Conservation (phyloP, 768 basidiomycete species). For the Phlebiopsis flavidoalba region DNA sequence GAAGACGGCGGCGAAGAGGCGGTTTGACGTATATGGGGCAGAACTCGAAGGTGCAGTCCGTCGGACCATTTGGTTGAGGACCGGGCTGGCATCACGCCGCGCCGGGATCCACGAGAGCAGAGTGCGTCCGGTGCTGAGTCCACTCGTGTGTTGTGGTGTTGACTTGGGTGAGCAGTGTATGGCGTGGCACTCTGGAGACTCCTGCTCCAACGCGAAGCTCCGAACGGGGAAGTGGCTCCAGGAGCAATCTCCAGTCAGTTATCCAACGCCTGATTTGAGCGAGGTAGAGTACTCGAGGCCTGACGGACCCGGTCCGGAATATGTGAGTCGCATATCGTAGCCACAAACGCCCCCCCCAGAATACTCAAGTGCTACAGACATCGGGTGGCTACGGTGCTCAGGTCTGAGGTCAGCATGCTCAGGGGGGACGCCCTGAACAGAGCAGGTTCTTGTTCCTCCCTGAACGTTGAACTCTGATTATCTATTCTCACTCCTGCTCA, state of each 20-base stretch:
- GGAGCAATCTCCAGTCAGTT: conserved; percentile 62
- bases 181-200: conserved; percentile 71
- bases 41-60: conserved; percentile 62
- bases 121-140: conserved; percentile 42
- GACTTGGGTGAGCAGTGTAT: conserved; percentile 33
- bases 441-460: too few species aligned
- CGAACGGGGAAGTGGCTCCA: conserved; percentile 40
- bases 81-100: conserved; percentile 50
- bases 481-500: neutral
- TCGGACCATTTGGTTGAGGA: conserved; percentile 69
- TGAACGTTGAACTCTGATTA: conserved; percentile 29
- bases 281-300: conserved; percentile 74
- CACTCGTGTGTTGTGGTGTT: neutral
- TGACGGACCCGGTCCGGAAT: conserved; percentile 82
- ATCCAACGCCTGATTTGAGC: conserved; percentile 57
- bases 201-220: conserved; percentile 63
- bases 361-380: conserved; percentile 38
- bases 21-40: conserved; percentile 78
- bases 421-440: conserved; percentile 75
- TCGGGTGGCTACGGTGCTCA: conserved; percentile 78
- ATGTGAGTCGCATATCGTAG: conserved; percentile 48
- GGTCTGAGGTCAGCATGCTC: conserved; percentile 60
- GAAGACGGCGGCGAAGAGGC: conserved; percentile 68
- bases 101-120: conserved; percentile 75
- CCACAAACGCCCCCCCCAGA: neutral